Evolutionary conservation across 805 yeast genomes (phyloP).

Genomic region (Saturnispora gosingensis): DNA sequence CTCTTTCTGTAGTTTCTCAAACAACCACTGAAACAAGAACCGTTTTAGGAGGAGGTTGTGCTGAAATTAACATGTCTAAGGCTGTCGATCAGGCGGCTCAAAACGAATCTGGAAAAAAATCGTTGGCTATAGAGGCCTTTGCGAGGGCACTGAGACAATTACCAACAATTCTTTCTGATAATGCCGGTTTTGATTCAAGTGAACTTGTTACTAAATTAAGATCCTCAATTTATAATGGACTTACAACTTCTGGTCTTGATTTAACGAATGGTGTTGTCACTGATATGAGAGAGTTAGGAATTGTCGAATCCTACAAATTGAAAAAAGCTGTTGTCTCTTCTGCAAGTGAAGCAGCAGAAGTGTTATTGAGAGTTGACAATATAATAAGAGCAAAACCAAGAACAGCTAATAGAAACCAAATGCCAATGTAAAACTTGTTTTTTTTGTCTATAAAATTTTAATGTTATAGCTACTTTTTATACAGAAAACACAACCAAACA

Average conservation of each 20-base stretch:
- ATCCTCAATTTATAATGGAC: conserved; percentile 85
- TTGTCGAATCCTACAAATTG: conserved; percentile 86
- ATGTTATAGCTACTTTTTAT: not conserved
- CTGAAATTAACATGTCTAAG: conserved; percentile 88
- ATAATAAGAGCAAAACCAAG: conserved; percentile 96
- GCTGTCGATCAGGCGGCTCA: conserved; percentile 93
- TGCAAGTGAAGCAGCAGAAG: conserved; percentile 98
- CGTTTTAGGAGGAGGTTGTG: conserved; percentile 89
- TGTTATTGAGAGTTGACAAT: conserved; percentile 89
- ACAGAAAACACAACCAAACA: not conserved
- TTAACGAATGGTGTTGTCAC: conserved; percentile 75
- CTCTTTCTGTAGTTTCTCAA: conserved; percentile 88
- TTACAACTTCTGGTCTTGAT: conserved; percentile 86
- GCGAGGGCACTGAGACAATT: conserved; percentile 90
- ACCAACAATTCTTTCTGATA: conserved; percentile 93
- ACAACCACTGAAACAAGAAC: conserved; percentile 90
- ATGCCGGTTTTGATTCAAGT: conserved; percentile 92
- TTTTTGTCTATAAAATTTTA: not conserved
- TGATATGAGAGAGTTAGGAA: conserved; percentile 90
- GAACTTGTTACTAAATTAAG: conserved; percentile 86
- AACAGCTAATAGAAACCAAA: conserved; percentile 74
- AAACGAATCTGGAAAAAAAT: conserved; percentile 84
- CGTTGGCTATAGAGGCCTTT: conserved; percentile 89
- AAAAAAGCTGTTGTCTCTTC: conserved; percentile 89
- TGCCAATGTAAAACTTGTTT: conserved; percentile 4